These are phyloP conservation scores for Aureobasidium zeae DNA, from an alignment of 2,329 filamentous ascomycete species.

Conservation along the genomic window DNA sequence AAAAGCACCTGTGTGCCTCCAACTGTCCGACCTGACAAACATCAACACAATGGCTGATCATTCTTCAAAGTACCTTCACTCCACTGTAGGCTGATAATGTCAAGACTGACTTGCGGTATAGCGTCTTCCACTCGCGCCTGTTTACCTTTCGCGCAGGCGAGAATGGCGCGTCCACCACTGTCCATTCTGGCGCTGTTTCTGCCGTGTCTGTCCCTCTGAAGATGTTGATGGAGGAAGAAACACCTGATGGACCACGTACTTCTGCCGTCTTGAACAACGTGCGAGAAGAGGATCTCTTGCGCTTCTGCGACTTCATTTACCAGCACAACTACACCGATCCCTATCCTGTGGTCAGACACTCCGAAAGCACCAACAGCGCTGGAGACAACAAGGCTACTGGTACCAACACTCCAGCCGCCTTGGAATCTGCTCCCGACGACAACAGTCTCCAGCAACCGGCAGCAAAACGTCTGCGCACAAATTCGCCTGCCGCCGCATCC, in stretches of 20 bases:
- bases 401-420: neutral
- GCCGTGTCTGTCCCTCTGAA: slow-evolving; percentile 6
- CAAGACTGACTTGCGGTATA: neutral
- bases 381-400: neutral
- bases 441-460: neutral
- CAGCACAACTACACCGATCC: slow-evolving; percentile 5
- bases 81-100: too few relatives aligned
- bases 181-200: slow-evolving; percentile 10
- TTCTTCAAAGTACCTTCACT: neutral
- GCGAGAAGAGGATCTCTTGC: slow-evolving; percentile 13
- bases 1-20: neutral
- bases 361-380: neutral
- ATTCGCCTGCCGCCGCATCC: neutral
- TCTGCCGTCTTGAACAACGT: neutral
- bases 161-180: slow-evolving; percentile 4
- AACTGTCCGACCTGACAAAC: neutral
- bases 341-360: slow-evolving; percentile 5
- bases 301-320: slow-evolving; percentile 12
- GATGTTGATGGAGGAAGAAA: slow-evolving; percentile 7
- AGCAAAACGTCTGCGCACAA: slow-evolving; percentile 4
- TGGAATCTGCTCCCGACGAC: neutral
- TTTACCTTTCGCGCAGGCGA: slow-evolving; percentile 8
- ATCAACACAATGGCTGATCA: neutral
- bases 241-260: neutral
- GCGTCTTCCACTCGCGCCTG: slow-evolving; percentile 4